Conservation (phyloP, 306 rosid species). For the Mimosa pudica region DNA sequence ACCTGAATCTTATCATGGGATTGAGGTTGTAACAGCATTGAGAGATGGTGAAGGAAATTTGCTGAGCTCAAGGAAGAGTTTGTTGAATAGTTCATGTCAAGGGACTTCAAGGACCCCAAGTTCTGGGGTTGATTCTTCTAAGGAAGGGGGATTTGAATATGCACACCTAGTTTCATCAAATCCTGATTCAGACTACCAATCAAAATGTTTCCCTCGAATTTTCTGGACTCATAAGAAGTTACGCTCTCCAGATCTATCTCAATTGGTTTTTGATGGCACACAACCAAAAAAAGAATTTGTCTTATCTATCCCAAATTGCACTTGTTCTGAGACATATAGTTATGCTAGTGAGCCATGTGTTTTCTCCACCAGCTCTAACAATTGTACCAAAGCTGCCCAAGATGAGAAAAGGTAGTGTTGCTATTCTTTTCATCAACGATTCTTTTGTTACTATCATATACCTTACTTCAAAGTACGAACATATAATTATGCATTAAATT, state of each 20-base stretch:
- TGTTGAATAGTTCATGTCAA: constrained; percentile 43
- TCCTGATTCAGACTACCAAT: constrained; percentile 44
- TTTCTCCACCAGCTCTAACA: constrained; percentile 39
- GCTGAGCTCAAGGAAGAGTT: constrained; percentile 56
- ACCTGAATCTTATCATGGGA: constrained; percentile 38
- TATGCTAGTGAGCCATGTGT: constrained; percentile 36
- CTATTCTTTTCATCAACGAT: constrained; percentile 3
- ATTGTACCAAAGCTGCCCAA: constrained; percentile 30
- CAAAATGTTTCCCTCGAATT: constrained; percentile 61
- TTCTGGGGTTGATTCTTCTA: constrained; percentile 43
- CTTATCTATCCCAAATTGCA: constrained; percentile 41
- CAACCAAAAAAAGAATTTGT: constrained; percentile 40
- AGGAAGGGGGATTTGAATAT: constrained; percentile 41
- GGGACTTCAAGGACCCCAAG: constrained; percentile 36
- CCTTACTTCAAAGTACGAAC: neutral
- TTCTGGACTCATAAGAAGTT: constrained; percentile 55
- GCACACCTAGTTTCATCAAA: constrained; percentile 41
- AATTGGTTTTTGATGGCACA: constrained; percentile 35
- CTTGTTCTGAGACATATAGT: constrained; percentile 47
- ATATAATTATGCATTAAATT: neutral
- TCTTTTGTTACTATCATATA: constrained; percentile 2
- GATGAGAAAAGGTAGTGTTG: constrained; percentile 42
- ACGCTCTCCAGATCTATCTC: constrained; percentile 45
- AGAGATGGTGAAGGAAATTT: constrained; percentile 66
- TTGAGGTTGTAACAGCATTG: constrained; percentile 48